Conservation (phyloP, 352 stramenopile genomes). For the Globisporangium perplexum region DNA sequence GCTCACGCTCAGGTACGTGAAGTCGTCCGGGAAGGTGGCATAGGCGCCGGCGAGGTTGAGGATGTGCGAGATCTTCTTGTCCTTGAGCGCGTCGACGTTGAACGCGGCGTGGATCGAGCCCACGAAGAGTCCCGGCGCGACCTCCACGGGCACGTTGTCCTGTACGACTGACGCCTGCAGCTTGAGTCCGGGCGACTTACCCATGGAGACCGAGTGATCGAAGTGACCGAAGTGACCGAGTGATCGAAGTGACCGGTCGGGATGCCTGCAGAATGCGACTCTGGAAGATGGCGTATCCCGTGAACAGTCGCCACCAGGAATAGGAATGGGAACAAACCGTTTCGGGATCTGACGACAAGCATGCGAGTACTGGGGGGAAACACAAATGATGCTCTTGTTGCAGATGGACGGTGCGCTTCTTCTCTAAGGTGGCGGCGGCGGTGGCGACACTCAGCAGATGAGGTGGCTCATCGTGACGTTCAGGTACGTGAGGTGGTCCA, state of each 20-base stretch:
- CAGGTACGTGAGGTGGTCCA: conserved; percentile 83
- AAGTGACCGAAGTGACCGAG: too few relatives aligned
- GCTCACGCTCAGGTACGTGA: conserved; percentile 87
- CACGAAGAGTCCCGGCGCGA: conserved; percentile 68
- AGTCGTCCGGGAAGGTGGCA: conserved; percentile 84
- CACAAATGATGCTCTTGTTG: too few relatives aligned
- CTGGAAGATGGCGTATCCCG: too few relatives aligned
- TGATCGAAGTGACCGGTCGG: too few relatives aligned
- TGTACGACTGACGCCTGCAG: conserved; percentile 69
- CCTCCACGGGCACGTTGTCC: conserved; percentile 79
- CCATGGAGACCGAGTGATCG: conserved; percentile 24
- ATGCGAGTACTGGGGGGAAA: too few relatives aligned
- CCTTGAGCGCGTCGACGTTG: conserved; percentile 78
- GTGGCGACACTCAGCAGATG: conserved; percentile 50
- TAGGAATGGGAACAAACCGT: too few relatives aligned
- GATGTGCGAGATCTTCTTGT: conserved; percentile 74
- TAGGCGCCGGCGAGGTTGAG: conserved; percentile 83
- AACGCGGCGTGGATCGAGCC: conserved; percentile 86
- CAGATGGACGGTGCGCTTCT: too few relatives aligned
- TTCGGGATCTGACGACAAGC: too few relatives aligned
- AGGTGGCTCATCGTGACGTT: conserved; percentile 88
- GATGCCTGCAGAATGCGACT: too few relatives aligned
- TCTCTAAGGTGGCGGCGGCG: neutral
- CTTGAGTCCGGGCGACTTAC: conserved; percentile 45
- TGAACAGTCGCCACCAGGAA: too few relatives aligned